Base-by-base conservation (phyloP, 1,284 basidiomycete species). In the Taiwanofungus camphoratus region DNA sequence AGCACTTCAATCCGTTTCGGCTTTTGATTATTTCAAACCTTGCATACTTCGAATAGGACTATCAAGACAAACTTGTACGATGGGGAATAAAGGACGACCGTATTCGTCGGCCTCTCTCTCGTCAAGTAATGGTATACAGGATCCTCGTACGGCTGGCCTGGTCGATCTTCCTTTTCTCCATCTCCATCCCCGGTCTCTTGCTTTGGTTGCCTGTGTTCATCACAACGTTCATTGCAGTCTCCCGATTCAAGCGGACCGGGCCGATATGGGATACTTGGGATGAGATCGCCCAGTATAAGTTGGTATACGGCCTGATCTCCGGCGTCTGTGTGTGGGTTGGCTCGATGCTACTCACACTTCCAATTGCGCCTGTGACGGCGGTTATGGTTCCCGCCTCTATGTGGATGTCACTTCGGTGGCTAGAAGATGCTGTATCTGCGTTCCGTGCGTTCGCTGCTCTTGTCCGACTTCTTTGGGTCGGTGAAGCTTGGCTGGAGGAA, bases 371-470 rank as follows among this genome's bases (percentile, higher is more conserved):
- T 5, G 56, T 85, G 44, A 82, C 80, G 2, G 58, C 69, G 16
- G 55, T 81, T 41, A 57, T 76, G 16, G 73, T 88, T 5, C 89
- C 89, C 1, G 68, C 73, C 4, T 56, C 82, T 49, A 90, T 92
- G 87, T 92, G 90, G 89, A 79, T 92, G 68, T 75, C 82, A 13
- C 67, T 92, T 44, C 77, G 90, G 34, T 92, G 89, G 87, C 68
- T 87, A 29, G 90, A 92, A 59, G 90, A 92, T 53, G 79, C 83
- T 0, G 71, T 90, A 3, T 76, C 87, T 0, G 77, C 87, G 7
- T 78, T 83, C 53, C 77, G 89, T 33, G 87, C 90, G 1, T 76
- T 83, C 44, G 64, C 69, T 0, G 69, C 80, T 1, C 70, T 92
- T 15, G 52, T 67, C 9, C 74, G 77, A 13, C 66, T 92, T n/a